Percentiles rank a stretch among this genome's conserved stretches.
These are phyloP conservation scores for Cyberlindnera japonica DNA, from an alignment of 805 yeast genomes.

Conservation along the genomic window DNA sequence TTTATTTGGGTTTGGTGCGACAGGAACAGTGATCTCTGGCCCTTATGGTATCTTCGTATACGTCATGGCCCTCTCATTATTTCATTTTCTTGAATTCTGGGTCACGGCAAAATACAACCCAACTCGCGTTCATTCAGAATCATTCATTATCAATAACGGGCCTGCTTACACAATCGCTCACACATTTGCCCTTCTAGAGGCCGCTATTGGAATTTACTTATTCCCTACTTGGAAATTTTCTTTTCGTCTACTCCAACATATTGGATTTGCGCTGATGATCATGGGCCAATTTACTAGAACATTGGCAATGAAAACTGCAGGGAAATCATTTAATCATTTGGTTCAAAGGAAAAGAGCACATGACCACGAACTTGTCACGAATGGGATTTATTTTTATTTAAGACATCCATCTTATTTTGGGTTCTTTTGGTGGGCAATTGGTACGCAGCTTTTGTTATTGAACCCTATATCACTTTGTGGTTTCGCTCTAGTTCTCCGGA, in stretches of 20 bases:
- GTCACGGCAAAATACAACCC: slow-evolving; percentile 75
- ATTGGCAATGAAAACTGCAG: slow-evolving; percentile 83
- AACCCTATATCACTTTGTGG: slow-evolving; percentile 58
- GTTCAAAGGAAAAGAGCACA: slow-evolving; percentile 50
- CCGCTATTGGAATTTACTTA: slow-evolving; percentile 37
- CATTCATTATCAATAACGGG: slow-evolving; percentile 66
- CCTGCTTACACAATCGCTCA: slow-evolving; percentile 56
- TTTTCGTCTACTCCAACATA: slow-evolving; percentile 17
- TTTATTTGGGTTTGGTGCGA: slow-evolving; percentile 37
- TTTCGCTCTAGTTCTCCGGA: slow-evolving; percentile 57
- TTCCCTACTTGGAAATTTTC: slow-evolving; percentile 37
- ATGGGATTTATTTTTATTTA: slow-evolving; percentile 61
- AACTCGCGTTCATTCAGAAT: slow-evolving; percentile 61
- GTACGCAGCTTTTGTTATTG: slow-evolving; percentile 67
- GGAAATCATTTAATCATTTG: slow-evolving; percentile 79
- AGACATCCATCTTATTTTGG: slow-evolving; percentile 94
- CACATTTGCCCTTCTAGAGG: slow-evolving; percentile 48
- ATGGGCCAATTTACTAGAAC: slow-evolving; percentile 70
- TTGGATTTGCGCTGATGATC: slow-evolving; percentile 48
- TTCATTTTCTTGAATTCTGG: slow-evolving; percentile 81
- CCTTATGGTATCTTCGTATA: slow-evolving; percentile 44
- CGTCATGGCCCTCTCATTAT: slow-evolving; percentile 48
- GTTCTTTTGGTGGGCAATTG: slow-evolving; percentile 90
- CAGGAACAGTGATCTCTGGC: slow-evolving; percentile 26
- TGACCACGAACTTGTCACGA: slow-evolving; percentile 66